These are phyloP conservation scores for Nicotiana otophora DNA, from an alignment of 257 asterid species.

Conservation along the genomic window DNA sequence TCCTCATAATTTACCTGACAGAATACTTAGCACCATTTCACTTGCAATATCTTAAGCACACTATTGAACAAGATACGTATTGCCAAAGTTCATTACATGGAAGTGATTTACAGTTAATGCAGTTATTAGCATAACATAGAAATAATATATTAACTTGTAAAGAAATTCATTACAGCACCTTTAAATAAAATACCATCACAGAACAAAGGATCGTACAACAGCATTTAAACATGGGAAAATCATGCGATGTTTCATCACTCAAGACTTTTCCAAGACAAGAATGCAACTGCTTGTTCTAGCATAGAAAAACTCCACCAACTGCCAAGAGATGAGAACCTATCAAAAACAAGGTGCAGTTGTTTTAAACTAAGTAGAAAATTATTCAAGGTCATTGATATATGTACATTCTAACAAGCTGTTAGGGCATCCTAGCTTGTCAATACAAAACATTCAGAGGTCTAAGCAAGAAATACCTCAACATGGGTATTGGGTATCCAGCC, in stretches of 20 bases:
- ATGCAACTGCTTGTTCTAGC: too few relatives aligned
- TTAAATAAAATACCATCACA: background rate
- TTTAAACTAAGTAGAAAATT: background rate
- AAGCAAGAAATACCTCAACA: background rate
- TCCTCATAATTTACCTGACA: constrained; percentile 35
- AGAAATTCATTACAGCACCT: background rate
- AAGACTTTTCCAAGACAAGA: background rate
- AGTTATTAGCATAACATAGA: background rate
- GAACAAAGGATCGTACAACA: background rate
- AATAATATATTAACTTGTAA: background rate
- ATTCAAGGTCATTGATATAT: background rate
- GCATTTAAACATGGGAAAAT: background rate
- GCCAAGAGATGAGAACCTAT: background rate
- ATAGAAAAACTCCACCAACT: background rate
- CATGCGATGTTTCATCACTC: background rate
- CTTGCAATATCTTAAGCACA: background rate
- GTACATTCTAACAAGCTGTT: background rate
- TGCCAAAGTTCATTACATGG: background rate
- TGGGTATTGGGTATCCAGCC: background rate
- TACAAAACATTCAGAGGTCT: background rate
- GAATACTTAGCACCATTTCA: background rate
- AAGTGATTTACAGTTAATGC: background rate
- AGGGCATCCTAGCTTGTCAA: background rate
- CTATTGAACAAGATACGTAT: background rate
- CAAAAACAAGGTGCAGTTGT: background rate